phyloP scores from a whole-genome alignment of 495 filamentous ascomycete species.

The Penicillium crystallinum region DNA sequence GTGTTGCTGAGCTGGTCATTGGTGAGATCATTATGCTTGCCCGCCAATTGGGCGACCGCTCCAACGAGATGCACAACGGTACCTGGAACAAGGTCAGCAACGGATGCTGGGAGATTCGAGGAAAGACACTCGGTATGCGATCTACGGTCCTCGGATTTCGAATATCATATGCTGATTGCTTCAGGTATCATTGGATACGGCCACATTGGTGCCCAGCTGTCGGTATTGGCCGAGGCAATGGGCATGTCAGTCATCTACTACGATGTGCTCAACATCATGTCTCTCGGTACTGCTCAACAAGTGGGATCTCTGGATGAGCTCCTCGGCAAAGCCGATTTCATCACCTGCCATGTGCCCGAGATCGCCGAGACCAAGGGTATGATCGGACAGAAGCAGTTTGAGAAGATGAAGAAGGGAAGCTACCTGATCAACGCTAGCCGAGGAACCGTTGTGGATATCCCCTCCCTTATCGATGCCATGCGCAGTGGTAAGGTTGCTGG shows the following conservation, averaged over 20 bases:
- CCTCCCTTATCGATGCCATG: constrained; percentile 84
- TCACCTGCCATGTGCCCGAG: constrained; percentile 93
- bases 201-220: constrained; percentile 95
- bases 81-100: constrained; percentile 97
- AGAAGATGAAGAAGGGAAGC: constrained; percentile 83
- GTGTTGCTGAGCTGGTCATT: constrained; percentile 94
- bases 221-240: constrained; percentile 93
- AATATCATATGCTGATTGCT: neutral
- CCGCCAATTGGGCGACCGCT: constrained; percentile 88
- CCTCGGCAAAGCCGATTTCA: constrained; percentile 77
- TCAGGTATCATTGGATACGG: constrained; percentile 92
- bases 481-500: constrained; percentile 84
- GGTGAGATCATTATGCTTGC: constrained; percentile 88
- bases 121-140: constrained; percentile 80
- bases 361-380: constrained; percentile 85
- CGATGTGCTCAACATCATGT: constrained; percentile 89
- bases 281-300: constrained; percentile 79
- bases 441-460: constrained; percentile 90
- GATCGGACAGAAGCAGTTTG: constrained; percentile 71
- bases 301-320: constrained; percentile 71
- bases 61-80: constrained; percentile 88
- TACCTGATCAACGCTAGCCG: constrained; percentile 96
- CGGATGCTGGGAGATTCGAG: constrained; percentile 96
- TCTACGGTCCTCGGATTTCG: neutral
- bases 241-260: constrained; percentile 97